These are phyloP conservation scores for Xanthoconium stramineum DNA, from an alignment of 768 basidiomycete genomes.

Conservation along the genomic window DNA sequence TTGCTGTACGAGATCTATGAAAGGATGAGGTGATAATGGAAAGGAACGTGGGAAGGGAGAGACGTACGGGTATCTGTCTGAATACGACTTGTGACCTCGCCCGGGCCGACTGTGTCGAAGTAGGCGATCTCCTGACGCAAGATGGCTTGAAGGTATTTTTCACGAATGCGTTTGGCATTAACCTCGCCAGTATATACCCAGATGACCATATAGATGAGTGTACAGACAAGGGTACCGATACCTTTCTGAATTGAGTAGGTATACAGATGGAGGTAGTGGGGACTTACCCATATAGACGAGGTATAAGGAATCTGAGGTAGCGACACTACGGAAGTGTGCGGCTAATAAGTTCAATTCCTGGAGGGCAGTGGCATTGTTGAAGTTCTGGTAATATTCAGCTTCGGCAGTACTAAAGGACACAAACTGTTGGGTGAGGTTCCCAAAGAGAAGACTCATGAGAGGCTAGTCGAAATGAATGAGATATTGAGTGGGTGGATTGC, in stretches of 20 bases:
- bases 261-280: neutral
- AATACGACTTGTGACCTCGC: conserved; percentile 91
- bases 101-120: conserved; percentile 92
- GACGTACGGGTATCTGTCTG: conserved; percentile 78
- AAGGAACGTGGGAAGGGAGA: neutral
- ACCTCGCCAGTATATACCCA: conserved; percentile 79
- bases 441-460: conserved; percentile 82
- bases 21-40: neutral
- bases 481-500: neutral
- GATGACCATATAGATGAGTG: conserved; percentile 65
- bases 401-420: conserved; percentile 47
- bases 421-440: conserved; percentile 72
- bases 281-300: conserved; percentile 63
- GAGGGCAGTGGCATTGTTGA: conserved; percentile 30
- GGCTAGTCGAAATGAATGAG: conserved; percentile 41
- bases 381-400: conserved; percentile 12
- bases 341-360: conserved; percentile 35
- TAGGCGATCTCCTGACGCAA: conserved; percentile 85
- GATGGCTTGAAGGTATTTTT: conserved; percentile 74
- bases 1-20: conserved; percentile 79
- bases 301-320: conserved; percentile 59
- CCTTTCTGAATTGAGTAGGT: conserved; percentile 39
- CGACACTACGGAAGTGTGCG: conserved; percentile 46
- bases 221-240: conserved; percentile 70
- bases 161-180: conserved; percentile 80